Evolutionary conservation across 768 basidiomycete species (phyloP).

Genomic region (Steccherinum ochraceum): DNA sequence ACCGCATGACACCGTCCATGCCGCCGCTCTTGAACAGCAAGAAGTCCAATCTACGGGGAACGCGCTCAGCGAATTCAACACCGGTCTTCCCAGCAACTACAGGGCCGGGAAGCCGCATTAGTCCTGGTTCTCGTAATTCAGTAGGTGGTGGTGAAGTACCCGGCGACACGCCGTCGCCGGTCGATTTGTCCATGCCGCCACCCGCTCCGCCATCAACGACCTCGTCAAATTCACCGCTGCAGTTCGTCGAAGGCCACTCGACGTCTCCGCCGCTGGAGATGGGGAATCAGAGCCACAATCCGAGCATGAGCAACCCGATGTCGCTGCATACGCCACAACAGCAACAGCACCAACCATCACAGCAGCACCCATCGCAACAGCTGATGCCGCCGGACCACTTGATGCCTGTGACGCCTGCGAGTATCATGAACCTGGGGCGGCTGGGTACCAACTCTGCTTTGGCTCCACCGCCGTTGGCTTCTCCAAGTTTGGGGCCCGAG

Average conservation of each 20-base stretch:
- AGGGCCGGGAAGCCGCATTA: no score
- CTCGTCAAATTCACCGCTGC: background rate
- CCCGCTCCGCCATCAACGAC: slow-evolving; percentile 48
- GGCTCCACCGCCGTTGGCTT: slow-evolving; percentile 22
- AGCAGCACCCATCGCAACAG: slow-evolving; percentile 1
- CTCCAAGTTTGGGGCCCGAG: slow-evolving; percentile 11
- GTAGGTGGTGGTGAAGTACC: slow-evolving; percentile 13
- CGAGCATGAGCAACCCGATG: background rate
- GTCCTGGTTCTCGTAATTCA: slow-evolving; percentile 13
- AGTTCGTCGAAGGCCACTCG: background rate
- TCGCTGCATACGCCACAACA: background rate
- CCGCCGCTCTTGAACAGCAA: background rate
- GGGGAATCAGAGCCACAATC: slow-evolving; percentile 3
- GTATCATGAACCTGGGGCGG: slow-evolving; percentile 83
- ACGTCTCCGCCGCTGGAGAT: slow-evolving; percentile 6
- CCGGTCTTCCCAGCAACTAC: slow-evolving; percentile 34
- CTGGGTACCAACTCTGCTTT: slow-evolving; percentile 46
- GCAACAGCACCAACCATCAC: slow-evolving; percentile 1
- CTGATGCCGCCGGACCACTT: slow-evolving; percentile 28
- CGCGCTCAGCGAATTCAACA: slow-evolving; percentile 55
- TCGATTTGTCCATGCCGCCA: slow-evolving; percentile 86
- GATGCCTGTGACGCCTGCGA: slow-evolving; percentile 84
- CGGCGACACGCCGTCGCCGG: slow-evolving; percentile 74
- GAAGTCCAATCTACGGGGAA: slow-evolving; percentile 17
- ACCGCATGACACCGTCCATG: slow-evolving; percentile 8